These are phyloP conservation scores for Aureobasidium uvarum DNA, from an alignment of 2,329 filamentous ascomycete genomes.

Conservation along the genomic window DNA sequence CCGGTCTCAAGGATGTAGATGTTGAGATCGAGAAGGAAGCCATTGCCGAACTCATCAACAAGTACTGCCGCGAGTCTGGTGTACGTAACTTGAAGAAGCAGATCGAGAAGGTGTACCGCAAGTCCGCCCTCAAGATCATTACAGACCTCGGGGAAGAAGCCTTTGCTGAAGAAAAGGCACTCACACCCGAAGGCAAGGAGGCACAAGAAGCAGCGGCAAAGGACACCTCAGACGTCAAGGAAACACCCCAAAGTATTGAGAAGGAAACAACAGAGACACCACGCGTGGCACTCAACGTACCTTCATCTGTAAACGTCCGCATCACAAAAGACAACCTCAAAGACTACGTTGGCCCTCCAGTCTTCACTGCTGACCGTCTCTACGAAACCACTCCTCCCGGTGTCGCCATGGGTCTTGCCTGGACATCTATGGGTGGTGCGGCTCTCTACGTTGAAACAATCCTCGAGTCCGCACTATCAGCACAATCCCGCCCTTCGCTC, in stretches of 20 bases:
- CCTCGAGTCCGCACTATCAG: conserved; percentile 73
- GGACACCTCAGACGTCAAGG: conserved; percentile 61
- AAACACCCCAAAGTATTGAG: conserved; percentile 57
- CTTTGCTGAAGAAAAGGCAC: conserved; percentile 68
- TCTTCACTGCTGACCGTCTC: conserved; percentile 92
- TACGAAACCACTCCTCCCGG: conserved; percentile 93
- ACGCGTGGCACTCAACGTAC: conserved; percentile 75
- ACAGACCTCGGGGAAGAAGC: conserved; percentile 86
- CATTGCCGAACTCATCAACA: conserved; percentile 96
- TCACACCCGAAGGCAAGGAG: conserved; percentile 82
- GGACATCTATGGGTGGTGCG: conserved; percentile 95
- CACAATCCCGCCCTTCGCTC: conserved; percentile 71
- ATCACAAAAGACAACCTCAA: conserved; percentile 90
- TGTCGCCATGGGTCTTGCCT: conserved; percentile 96
- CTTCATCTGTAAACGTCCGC: conserved; percentile 78
- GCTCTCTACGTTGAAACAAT: conserved; percentile 98
- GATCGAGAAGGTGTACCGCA: conserved; percentile 98
- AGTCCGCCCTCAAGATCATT: conserved; percentile 95
- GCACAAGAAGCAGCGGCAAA: conserved; percentile 70
- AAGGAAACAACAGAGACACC: conserved; percentile 64
- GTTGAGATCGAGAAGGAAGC: conserved; percentile 84
- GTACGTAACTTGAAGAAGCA: conserved; percentile 99
- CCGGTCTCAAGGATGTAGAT: conserved; percentile 84
- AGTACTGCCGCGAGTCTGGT: conserved; percentile 94
- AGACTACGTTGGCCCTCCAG: conserved; percentile 92